Conservation (phyloP, 164 flowering plant genomes). For the Berberis vulgaris region DNA sequence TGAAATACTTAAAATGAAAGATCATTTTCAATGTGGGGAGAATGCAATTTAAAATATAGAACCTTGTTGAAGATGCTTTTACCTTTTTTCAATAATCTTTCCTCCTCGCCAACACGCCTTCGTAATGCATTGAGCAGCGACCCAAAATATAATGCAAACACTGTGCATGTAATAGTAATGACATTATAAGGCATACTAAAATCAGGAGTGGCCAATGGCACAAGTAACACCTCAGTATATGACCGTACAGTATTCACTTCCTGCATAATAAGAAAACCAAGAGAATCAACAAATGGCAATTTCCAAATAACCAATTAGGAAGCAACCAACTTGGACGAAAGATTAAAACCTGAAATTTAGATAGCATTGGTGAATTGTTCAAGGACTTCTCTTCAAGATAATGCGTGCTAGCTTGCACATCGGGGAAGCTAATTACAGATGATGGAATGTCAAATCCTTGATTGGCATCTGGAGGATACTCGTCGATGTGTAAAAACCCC, state of each 20-base stretch:
- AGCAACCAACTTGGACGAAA: neutral
- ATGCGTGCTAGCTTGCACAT: slow-evolving; percentile 36
- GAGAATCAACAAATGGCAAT: neutral
- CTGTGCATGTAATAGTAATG: slow-evolving; percentile 93
- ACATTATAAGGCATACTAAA: slow-evolving; percentile 99
- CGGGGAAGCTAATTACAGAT: slow-evolving; percentile 71
- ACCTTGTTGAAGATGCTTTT: slow-evolving; percentile 1
- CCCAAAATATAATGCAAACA: slow-evolving; percentile 91
- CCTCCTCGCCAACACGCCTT: slow-evolving; percentile 84
- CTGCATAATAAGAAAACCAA: slow-evolving; percentile 32
- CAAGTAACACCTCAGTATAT: slow-evolving; percentile 94
- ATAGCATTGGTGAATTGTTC: slow-evolving; percentile 40
- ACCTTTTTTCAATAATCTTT: slow-evolving; percentile 66
- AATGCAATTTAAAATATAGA: neutral
- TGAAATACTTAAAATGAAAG: neutral
- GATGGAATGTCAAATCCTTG: slow-evolving; percentile 98
- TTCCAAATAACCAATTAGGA: neutral
- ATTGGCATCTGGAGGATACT: slow-evolving; percentile 97
- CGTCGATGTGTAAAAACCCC: slow-evolving; percentile 93
- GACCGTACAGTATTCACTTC: slow-evolving; percentile 46
- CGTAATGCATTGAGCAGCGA: slow-evolving; percentile 86
- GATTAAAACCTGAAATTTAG: slow-evolving; percentile 55
- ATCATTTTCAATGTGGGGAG: too few species aligned
- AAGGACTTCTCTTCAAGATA: slow-evolving; percentile 26
- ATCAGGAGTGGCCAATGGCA: slow-evolving; percentile 96